phyloP scores from a whole-genome alignment of 441 rosid genomes.

The Syzygium malaccense region DNA sequence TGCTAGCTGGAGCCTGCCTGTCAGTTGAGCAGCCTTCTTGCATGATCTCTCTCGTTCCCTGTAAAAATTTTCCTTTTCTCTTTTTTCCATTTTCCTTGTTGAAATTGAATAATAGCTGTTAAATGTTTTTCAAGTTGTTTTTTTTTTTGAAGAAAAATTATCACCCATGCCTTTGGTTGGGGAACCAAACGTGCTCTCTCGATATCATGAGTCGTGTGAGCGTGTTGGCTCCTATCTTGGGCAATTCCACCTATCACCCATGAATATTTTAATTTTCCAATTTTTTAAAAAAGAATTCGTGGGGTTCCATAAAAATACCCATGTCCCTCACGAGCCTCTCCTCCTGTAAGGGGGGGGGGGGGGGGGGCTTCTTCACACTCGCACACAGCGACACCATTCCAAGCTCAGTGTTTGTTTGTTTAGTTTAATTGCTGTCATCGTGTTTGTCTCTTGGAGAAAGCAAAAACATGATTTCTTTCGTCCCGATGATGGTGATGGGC shows the following conservation, averaged over 20 bases:
- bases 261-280: neutral
- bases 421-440: neutral
- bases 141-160: neutral
- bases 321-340: constrained; percentile 1
- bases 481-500: constrained; percentile 3
- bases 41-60: constrained; percentile 50
- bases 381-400: neutral
- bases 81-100: neutral
- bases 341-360: constrained; percentile 10
- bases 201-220: constrained; percentile 50
- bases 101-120: neutral
- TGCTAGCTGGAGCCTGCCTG: constrained; percentile 93
- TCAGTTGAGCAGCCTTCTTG: constrained; percentile 82
- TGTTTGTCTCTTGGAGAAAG: neutral
- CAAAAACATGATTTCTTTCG: neutral
- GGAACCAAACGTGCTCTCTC: constrained; percentile 43
- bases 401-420: neutral
- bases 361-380: constrained; percentile 9
- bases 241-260: constrained; percentile 16
- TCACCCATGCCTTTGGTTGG: constrained; percentile 9
- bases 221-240: constrained; percentile 30
- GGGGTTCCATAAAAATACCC: constrained; percentile 23
- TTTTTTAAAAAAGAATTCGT: neutral
- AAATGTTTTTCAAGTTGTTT: neutral
- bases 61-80: neutral